Conservation (phyloP, 1,284 basidiomycete genomes). For the Leccinum solheimii region DNA sequence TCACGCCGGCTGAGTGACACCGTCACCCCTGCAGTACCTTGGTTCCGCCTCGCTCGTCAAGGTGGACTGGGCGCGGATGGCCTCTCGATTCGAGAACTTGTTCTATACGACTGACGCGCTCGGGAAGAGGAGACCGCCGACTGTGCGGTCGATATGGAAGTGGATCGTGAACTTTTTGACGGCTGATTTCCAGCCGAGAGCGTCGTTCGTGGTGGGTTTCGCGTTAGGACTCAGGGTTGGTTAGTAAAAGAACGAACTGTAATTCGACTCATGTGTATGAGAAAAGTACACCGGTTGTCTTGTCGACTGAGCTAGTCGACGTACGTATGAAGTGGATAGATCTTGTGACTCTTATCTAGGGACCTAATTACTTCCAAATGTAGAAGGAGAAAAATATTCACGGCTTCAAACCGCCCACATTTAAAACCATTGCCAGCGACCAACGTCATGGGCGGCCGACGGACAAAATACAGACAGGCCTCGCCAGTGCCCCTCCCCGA, state of each 20-base stretch:
- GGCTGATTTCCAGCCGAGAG: constrained; percentile 87
- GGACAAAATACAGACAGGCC: constrained; percentile 89
- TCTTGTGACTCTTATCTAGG: background rate
- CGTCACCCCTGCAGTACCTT: constrained; percentile 62
- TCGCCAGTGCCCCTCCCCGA: constrained; percentile 65
- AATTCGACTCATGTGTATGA: background rate
- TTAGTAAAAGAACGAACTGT: constrained; percentile 29
- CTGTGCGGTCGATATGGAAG: constrained; percentile 63
- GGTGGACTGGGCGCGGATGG: constrained; percentile 75
- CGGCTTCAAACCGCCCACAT: background rate
- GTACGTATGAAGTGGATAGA: background rate
- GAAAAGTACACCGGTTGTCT: background rate
- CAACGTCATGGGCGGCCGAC: constrained; percentile 57
- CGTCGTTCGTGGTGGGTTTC: constrained; percentile 74
- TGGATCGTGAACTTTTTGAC: constrained; percentile 86
- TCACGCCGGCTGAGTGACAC: constrained; percentile 5
- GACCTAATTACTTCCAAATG: constrained; percentile 17
- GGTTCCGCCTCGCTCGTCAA: constrained; percentile 67
- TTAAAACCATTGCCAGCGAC: background rate
- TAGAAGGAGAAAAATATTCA: constrained; percentile 27
- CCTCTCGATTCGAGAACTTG: constrained; percentile 67
- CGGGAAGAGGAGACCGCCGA: constrained; percentile 59
- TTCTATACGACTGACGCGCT: constrained; percentile 65
- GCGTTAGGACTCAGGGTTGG: constrained; percentile 67
- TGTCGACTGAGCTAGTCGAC: background rate